Evolutionary conservation across 176 grass and related monocot genomes (phyloP), one percentile per base, ranked within the genome.

Genomic region (Bothriochloa decipiens): DNA sequence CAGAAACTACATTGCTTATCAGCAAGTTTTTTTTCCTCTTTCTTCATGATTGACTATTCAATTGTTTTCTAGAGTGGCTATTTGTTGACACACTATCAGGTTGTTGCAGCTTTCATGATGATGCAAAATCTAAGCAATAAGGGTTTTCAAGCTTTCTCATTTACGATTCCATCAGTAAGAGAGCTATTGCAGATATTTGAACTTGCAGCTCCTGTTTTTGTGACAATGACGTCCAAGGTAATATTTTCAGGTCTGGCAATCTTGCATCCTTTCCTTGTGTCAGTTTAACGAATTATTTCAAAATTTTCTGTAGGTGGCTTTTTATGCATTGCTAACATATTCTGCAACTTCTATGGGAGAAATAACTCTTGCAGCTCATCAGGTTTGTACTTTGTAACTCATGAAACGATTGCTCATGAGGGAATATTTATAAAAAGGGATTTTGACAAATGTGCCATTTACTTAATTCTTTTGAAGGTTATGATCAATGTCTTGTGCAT

Each of bases 151-250:
- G 91, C 92, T 72, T 93, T 93, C 77, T 93, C 85, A 81, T 60
- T 98, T 71, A 82, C 87, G 23, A 83, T 95, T 35, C 96, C 96
- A 18, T 98, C 96, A 65, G 69, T 40, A 68, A 78, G 75, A 81
- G 96, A 98, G 73, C 85, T 98, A 65, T 58, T 98, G 63, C 96
- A 92, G 70, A 95, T 98, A 86, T 90, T 98, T 85, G 89, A 87
- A 85, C 90, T 98, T 52, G 91, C 96, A 73, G 96, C 96, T 86
- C 96, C 96, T 58, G 93, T 98, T 64, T 98, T 98, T 78, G 83
- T 98, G 85, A 98, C 96, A 76, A 95, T 95, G 93, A 92, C 91
- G 60, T 93, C 96, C 46, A 98, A 98, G 96, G 96, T 98, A 84
- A 47, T 57, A 70, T 89, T 85, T 66, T 86, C 3, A 28, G 10